Conservation (phyloP, 2,329 filamentous ascomycete species). For the Ascochyta rabiei region DNA sequence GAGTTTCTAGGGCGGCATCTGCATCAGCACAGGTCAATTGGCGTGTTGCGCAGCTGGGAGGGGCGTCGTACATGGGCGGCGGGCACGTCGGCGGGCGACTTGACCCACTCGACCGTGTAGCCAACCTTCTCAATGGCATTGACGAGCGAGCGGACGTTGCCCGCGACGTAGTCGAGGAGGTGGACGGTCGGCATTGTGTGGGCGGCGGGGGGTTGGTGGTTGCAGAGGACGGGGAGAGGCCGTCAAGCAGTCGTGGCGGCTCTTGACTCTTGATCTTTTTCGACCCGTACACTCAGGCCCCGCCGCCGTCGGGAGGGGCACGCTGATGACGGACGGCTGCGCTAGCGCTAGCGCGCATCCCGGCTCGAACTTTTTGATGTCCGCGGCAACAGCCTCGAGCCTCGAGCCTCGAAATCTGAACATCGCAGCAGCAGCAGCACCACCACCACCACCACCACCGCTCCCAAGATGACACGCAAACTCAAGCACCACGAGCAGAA, state of each 20-base stretch:
- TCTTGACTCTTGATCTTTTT: slow-evolving; percentile 22
- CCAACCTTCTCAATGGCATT: slow-evolving; percentile 98
- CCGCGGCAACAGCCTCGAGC: slow-evolving; percentile 1
- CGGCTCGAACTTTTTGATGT: slow-evolving; percentile 24
- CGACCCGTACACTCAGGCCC: slow-evolving; percentile 3
- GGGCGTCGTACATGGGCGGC: slow-evolving; percentile 73
- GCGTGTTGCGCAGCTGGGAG: slow-evolving; percentile 8
- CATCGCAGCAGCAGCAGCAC: neutral
- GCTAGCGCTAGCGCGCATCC: slow-evolving; percentile 23
- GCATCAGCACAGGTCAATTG: slow-evolving; percentile 46
- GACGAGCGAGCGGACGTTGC: slow-evolving; percentile 92
- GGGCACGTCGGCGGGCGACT: slow-evolving; percentile 79
- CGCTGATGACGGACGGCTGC: neutral
- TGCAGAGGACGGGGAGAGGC: neutral
- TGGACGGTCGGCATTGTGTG: slow-evolving; percentile 75
- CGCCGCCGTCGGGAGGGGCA: slow-evolving; percentile 14
- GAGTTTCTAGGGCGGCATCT: slow-evolving; percentile 68
- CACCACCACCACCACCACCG: slow-evolving; percentile 1
- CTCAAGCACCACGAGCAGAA: slow-evolving; percentile 94
- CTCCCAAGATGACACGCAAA: slow-evolving; percentile 79
- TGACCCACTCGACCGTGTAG: slow-evolving; percentile 92
- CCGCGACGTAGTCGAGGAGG: slow-evolving; percentile 88
- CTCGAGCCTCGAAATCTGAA: neutral
- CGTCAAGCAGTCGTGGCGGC: neutral
- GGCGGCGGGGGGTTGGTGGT: neutral